Percentiles rank a stretch among this genome's conserved stretches.
Conservation (phyloP, 2,329 filamentous ascomycete species). For the Penicillium concentricum region DNA sequence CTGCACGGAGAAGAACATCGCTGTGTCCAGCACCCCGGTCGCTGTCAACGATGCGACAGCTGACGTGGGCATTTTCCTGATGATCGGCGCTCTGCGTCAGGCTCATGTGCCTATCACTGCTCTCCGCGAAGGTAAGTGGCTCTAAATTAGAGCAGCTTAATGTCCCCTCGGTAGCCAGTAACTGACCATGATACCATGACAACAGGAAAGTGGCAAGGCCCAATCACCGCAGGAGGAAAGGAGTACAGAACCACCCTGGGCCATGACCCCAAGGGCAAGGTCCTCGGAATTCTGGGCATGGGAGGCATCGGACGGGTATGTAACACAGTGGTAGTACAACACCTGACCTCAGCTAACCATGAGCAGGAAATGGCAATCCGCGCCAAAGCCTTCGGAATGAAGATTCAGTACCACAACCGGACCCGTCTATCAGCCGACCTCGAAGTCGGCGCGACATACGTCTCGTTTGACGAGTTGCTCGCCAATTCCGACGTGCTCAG, state of each 20-base stretch:
- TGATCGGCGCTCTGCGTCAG: conserved; percentile 49
- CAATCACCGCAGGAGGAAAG: conserved; percentile 14
- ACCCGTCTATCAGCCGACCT: conserved; percentile 41
- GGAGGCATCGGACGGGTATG: conserved; percentile 48
- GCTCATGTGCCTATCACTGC: conserved; percentile 43
- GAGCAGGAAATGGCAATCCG: conserved; percentile 47
- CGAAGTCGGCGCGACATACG: conserved; percentile 44
- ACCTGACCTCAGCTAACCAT: neutral
- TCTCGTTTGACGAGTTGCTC: conserved; percentile 48
- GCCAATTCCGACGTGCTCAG: conserved; percentile 48
- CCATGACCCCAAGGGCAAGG: conserved; percentile 47
- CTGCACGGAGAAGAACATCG: conserved; percentile 48
- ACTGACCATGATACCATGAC: neutral
- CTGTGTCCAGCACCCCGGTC: conserved; percentile 47
- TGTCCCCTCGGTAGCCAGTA: neutral
- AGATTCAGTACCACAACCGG: conserved; percentile 49
- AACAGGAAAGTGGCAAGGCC: conserved; percentile 43
- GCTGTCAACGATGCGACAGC: conserved; percentile 50
- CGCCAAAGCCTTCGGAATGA: conserved; percentile 48
- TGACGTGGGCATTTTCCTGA: conserved; percentile 48
- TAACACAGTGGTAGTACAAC: conserved; percentile 11
- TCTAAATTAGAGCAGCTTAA: no score
- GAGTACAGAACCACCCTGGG: conserved; percentile 34
- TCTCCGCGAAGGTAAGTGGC: conserved; percentile 39
- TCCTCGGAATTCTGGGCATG: conserved; percentile 50